These are phyloP conservation scores for Penicillium macrosclerotiorum DNA, from an alignment of 495 filamentous ascomycete genomes.

Conservation along the genomic window DNA sequence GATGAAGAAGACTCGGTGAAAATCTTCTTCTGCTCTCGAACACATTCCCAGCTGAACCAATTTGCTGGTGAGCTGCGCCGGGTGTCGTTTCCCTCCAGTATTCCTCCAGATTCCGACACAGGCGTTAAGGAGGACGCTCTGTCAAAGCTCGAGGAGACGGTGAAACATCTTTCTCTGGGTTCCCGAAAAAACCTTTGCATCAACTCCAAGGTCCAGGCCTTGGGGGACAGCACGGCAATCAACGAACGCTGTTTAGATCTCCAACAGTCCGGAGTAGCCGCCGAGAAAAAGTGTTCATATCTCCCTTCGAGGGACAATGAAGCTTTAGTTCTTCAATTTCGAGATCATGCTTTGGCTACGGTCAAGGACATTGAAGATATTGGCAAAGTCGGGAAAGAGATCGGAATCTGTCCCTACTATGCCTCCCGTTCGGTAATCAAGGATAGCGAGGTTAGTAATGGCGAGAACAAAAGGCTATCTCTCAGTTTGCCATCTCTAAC, in stretches of 20 bases:
- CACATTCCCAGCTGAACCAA: slow-evolving; percentile 91
- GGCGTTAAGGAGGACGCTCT: slow-evolving; percentile 25
- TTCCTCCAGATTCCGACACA: slow-evolving; percentile 34
- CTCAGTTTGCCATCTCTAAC: too few relatives aligned
- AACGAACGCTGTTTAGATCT: slow-evolving; percentile 94
- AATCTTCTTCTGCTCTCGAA: slow-evolving; percentile 93
- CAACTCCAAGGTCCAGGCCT: slow-evolving; percentile 71
- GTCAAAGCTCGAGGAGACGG: slow-evolving; percentile 50
- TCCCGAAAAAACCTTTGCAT: slow-evolving; percentile 94
- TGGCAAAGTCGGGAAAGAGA: slow-evolving; percentile 67
- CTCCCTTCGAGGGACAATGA: slow-evolving; percentile 76
- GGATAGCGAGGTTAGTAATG: slow-evolving; percentile 66
- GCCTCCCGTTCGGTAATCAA: slow-evolving; percentile 80
- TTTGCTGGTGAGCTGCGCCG: slow-evolving; percentile 87
- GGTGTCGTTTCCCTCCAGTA: slow-evolving; percentile 69
- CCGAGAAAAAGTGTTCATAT: slow-evolving; percentile 71
- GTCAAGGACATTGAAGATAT: slow-evolving; percentile 95
- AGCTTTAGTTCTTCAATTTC: slow-evolving; percentile 69
- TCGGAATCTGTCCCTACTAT: slow-evolving; percentile 93
- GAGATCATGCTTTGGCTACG: slow-evolving; percentile 82
- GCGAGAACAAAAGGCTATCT: too few relatives aligned
- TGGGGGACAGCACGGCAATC: slow-evolving; percentile 76
- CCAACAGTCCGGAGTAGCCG: slow-evolving; percentile 68
- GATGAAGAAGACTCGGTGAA: slow-evolving; percentile 60
- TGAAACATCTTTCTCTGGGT: slow-evolving; percentile 86